Evolutionary conservation across 1,284 basidiomycete genomes (phyloP).

Genomic region (Melampsora americana): DNA sequence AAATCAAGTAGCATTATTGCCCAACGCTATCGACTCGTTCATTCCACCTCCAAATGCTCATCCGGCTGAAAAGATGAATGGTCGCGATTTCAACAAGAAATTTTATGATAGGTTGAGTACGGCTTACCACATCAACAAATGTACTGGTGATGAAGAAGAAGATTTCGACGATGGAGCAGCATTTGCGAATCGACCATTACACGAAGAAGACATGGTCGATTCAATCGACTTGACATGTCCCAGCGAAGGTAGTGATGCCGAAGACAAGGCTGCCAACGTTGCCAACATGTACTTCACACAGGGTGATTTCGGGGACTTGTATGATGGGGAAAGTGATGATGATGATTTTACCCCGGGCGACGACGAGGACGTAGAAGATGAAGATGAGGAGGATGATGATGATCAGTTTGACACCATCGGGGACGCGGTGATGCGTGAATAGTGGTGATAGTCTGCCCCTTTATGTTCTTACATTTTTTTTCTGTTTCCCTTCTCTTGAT

Average conservation of each 20-base stretch:
- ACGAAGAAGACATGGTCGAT: not conserved
- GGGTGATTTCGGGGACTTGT: constrained; percentile 16
- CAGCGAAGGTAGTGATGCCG: not conserved
- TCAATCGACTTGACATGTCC: constrained; percentile 6
- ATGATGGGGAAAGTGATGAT: constrained; percentile 7
- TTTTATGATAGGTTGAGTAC: too few relatives aligned
- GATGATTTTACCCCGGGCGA: not conserved
- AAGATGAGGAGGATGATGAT: not conserved
- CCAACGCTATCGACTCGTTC: not conserved
- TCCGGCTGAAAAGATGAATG: too few relatives aligned
- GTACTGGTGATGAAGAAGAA: not conserved
- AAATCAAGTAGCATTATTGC: constrained; percentile 16
- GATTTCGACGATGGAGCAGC: not conserved
- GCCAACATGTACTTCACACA: not conserved
- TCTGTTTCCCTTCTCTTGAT: too few relatives aligned
- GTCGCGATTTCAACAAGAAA: too few relatives aligned
- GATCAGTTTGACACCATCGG: not conserved
- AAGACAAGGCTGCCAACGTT: not conserved
- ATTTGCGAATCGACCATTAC: not conserved
- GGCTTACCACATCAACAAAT: too few relatives aligned
- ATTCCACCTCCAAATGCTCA: too few relatives aligned
- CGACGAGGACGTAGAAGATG: not conserved
- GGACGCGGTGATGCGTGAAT: not conserved
- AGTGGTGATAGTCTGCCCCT: too few relatives aligned
- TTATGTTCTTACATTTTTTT: too few relatives aligned